Base-by-base conservation (phyloP, 1,284 basidiomycete species). In the Trichosporon ovoides region DNA sequence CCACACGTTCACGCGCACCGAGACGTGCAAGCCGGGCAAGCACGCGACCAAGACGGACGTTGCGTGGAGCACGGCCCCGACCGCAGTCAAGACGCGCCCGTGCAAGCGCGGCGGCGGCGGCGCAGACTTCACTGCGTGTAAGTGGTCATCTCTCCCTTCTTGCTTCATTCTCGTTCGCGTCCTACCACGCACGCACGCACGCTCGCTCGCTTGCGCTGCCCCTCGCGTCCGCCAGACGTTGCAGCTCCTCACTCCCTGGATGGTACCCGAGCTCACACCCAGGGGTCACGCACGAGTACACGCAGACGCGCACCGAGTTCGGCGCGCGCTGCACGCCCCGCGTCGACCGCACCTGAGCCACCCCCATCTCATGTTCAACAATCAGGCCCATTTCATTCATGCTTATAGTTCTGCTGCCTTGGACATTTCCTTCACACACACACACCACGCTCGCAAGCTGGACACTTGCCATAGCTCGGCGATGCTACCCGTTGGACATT, bases 251-350 rank as follows among this genome's bases (percentile, higher is more conserved):
- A n/a, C n/a, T n/a, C n/a, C n/a, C n/a, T n/a, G n/a, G n/a, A n/a
- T n/a, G n/a, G n/a, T n/a, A n/a, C 28, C 28, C 28, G 28, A 31
- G 43, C 43, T 48, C 22, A 48, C 43, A 31, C 16, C 43, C 43
- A 48, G 43, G 43, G 43, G 24, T 48, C 43, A 48, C 13, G 3
- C 22, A 48, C 24, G 43, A 48, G 22, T 48, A 48, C 43, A 48
- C 43, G 7, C 14, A 14, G 24, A 48, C 43, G 22, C 24, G 22
- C 43, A 48, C 43, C 24, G 43, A 48, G 43, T 48, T 28, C 43
- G 43, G 43, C 24, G 24, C 43, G 14, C 22, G 16, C 24, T 48
- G 43, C 43, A 48, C 43, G 24, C 43, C 43, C 7, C 43, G 43
- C 16, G 24, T 48, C 3, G 18, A 48, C 24, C 24, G 43, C 24